phyloP scores from a whole-genome alignment of 129 eudicot species.

The Sambucus nigra region DNA sequence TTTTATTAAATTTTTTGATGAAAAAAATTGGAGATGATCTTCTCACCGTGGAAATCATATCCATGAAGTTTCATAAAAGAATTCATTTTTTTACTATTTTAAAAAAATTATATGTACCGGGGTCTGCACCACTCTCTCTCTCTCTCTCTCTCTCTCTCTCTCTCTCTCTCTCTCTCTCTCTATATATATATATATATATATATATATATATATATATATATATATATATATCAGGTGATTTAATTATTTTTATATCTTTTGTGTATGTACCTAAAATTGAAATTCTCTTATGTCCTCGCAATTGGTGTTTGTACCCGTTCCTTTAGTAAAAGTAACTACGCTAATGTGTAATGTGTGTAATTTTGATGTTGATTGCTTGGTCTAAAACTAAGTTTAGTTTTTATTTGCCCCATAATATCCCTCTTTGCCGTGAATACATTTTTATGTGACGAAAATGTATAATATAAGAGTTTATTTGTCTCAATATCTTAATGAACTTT shows the following conservation, averaged over 20 bases:
- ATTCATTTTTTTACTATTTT: too few relatives aligned
- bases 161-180: too few relatives aligned
- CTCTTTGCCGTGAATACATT: background rate
- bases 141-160: too few relatives aligned
- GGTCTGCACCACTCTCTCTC: too few relatives aligned
- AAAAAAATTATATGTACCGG: too few relatives aligned
- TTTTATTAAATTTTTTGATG: too few relatives aligned
- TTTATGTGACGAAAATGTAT: background rate
- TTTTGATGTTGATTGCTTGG: slow-evolving; percentile 2
- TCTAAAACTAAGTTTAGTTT: background rate
- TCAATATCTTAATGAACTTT: background rate
- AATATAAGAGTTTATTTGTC: background rate
- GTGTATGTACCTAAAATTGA: background rate
- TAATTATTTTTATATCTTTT: background rate
- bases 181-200: too few relatives aligned
- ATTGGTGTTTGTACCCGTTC: background rate
- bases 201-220: too few relatives aligned
- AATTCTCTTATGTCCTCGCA: background rate
- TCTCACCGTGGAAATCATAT: too few relatives aligned
- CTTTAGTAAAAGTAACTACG: background rate
- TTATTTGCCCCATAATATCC: background rate
- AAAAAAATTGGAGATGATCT: too few relatives aligned
- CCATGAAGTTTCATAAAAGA: too few relatives aligned
- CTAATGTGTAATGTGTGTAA: background rate
- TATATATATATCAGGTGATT: background rate